Conservation (phyloP, 257 asterid genomes). For the Solanum habrochaites region DNA sequence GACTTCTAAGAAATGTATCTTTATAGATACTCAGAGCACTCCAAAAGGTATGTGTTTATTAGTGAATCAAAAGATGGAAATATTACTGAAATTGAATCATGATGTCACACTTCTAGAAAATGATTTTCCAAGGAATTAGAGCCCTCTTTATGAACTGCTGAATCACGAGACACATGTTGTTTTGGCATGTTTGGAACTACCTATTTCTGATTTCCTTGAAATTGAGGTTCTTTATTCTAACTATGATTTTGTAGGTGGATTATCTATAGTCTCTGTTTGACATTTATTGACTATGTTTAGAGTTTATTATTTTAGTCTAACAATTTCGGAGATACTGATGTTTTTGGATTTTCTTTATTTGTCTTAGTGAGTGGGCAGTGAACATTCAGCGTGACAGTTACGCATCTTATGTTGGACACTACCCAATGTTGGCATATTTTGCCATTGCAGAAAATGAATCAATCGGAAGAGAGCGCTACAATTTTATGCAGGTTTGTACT, state of each 20-base stretch:
- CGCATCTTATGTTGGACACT: constrained; percentile 87
- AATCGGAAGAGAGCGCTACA: constrained; percentile 94
- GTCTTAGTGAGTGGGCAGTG: constrained; percentile 94
- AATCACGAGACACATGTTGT: neutral
- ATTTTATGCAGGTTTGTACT: constrained; percentile 80
- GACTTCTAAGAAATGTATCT: neutral
- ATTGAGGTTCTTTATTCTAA: neutral
- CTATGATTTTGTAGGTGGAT: neutral
- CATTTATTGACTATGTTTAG: neutral
- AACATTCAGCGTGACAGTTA: constrained; percentile 87
- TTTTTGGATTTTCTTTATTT: neutral
- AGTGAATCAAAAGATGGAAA: neutral
- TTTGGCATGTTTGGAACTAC: neutral
- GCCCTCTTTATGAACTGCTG: neutral
- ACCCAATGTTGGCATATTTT: constrained; percentile 77
- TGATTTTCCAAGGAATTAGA: neutral
- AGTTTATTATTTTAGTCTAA: neutral
- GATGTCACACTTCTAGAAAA: neutral
- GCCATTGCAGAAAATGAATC: constrained; percentile 97
- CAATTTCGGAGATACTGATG: neutral
- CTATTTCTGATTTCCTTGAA: neutral
- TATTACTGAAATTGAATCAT: neutral
- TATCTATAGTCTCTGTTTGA: neutral
- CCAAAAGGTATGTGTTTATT: neutral
- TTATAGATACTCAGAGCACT: neutral